Conservation (phyloP, 78 protist species). For the Dictyostelium intermedium region DNA sequence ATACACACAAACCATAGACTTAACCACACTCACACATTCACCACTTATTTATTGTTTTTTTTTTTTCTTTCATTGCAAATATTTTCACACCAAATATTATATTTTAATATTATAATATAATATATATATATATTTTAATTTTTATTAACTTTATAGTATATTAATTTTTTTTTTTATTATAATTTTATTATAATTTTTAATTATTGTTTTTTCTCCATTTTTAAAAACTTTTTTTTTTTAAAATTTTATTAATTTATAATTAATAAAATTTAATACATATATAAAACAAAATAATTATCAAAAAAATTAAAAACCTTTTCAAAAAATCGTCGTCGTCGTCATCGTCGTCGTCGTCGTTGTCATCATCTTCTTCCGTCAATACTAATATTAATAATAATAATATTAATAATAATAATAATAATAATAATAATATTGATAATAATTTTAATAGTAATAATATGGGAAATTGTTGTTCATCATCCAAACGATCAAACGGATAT, state of each 20-base stretch:
- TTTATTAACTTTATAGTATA: not conserved
- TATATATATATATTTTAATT: not conserved
- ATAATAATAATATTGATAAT: not conserved
- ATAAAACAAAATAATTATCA: conserved; percentile 11
- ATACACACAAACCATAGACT: not conserved
- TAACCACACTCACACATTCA: not conserved
- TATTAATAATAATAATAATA: too few relatives aligned
- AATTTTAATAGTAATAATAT: not conserved
- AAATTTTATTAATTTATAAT: not conserved
- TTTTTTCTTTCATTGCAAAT: not conserved
- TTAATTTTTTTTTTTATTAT: not conserved
- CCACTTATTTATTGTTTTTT: not conserved
- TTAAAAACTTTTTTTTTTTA: not conserved
- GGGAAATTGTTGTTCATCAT: conserved; percentile 59
- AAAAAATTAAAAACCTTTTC: conserved; percentile 1
- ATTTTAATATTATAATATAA: too few relatives aligned
- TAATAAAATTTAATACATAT: not conserved
- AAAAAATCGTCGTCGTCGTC: not conserved
- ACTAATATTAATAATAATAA: too few relatives aligned
- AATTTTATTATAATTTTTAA: not conserved
- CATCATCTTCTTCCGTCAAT: too few relatives aligned
- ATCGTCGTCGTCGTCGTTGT: not conserved
- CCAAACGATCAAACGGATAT: conserved; percentile 8
- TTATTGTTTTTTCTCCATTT: too few relatives aligned
- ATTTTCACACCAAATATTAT: not conserved